These are phyloP conservation scores for Botrytis byssoidea DNA, from an alignment of 2,329 filamentous ascomycete genomes.

Conservation along the genomic window DNA sequence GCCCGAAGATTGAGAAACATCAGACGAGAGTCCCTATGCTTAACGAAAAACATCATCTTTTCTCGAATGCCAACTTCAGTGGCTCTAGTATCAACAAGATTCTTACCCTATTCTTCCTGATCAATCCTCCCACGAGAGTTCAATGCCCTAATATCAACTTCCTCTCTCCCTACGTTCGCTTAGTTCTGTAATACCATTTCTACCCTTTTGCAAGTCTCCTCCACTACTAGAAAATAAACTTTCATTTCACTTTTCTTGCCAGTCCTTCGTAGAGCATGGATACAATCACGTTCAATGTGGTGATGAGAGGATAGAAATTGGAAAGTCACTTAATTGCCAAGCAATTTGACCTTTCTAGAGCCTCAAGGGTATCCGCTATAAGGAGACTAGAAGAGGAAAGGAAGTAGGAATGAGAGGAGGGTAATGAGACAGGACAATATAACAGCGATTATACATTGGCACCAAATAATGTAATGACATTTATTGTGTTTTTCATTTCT, in stretches of 20 bases:
- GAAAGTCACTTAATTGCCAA: background rate
- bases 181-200: background rate
- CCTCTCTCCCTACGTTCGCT: background rate
- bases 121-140: fast-evolving
- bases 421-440: background rate
- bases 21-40: background rate
- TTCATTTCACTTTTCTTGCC: background rate
- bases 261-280: background rate
- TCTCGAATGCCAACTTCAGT: background rate
- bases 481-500: background rate
- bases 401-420: background rate
- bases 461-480: background rate
- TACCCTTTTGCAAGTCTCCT: background rate
- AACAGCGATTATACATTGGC: background rate
- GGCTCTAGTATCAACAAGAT: background rate
- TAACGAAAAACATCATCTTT: background rate
- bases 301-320: background rate
- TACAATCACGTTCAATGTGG: background rate
- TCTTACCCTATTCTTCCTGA: background rate
- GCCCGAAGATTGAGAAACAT: background rate
- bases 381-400: background rate
- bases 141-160: background rate
- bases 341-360: background rate
- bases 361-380: background rate
- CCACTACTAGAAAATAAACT: background rate